Evolutionary conservation across 2,329 filamentous ascomycete genomes (phyloP), one percentile per base, ranked within the genome.

Genomic region (Didymella segeticola): DNA sequence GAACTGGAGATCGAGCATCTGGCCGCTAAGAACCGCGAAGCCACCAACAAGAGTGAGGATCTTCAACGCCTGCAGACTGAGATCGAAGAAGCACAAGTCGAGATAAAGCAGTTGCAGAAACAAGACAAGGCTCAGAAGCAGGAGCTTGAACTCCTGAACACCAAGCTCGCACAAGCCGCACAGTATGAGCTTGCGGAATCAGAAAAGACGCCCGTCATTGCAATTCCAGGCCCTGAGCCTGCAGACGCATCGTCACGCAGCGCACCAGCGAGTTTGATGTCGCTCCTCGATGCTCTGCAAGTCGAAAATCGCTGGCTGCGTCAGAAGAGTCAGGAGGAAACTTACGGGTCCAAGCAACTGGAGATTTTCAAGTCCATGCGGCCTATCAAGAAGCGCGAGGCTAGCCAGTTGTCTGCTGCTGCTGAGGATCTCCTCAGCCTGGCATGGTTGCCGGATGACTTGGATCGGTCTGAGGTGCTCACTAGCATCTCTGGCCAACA

Each of bases 1-100:
- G 64, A 71, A 19, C 63, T 97, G 63, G 93, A 95, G 74, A 96
- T 97, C 63, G 93, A 97, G 75, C 90, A 95, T 33, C 86, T 98
- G 30, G 90, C 96, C 73, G 90, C 90, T 25, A 69, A 70, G 56
- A 63, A 66, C 39, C 61, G 64, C 11, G 69, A 74, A 46, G 66
- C 64, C 20, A 42, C 61, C 10, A 57, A 57, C 29, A 72, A 69
- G 53, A 62, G 61, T 15, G 60, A 63, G 31, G 62, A 62, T 6
- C 37, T 66, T 2, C 58, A 65, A 27, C 56, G 56, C n/a, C 37
- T 71, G 2, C 53, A 68, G 26, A 43, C 38, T 14, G 68, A 69
- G 42, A 53, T 68, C 14, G 41, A 56, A 2, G 46, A 52, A 17
- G 62, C 64, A 5, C 61, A 62, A 12, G 43, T 57, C 19, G 66